Conservation (phyloP, 2,329 filamentous ascomycete genomes). For the Ustilaginoidea virens region DNA sequence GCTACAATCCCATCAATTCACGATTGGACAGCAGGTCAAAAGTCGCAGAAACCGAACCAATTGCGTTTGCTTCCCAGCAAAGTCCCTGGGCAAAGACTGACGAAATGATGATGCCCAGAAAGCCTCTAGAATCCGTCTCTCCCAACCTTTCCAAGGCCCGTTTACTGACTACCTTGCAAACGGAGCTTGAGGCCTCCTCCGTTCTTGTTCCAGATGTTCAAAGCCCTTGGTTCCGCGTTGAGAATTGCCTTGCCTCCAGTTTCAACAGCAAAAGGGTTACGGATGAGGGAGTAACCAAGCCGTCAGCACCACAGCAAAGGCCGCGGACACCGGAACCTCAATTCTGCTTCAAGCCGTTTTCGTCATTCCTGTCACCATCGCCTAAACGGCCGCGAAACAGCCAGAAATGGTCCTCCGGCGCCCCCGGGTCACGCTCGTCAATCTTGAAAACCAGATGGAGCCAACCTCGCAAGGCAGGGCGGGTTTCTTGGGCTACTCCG, state of each 20-base stretch:
- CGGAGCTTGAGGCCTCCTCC: neutral
- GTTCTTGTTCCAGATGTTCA: constrained; percentile 5
- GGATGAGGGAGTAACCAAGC: too few relatives aligned
- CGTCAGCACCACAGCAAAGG: neutral
- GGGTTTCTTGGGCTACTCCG: constrained; percentile 4
- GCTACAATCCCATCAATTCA: too few relatives aligned
- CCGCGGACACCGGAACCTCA: constrained; percentile 27
- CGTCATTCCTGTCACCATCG: constrained; percentile 35
- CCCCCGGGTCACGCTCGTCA: constrained; percentile 12
- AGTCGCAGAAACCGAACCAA: neutral
- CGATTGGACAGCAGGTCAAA: neutral
- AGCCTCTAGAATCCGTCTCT: neutral
- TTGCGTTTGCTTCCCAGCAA: constrained; percentile 5
- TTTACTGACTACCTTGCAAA: neutral
- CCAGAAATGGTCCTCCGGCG: neutral
- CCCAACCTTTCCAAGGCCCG: too few relatives aligned
- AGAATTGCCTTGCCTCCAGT: too few relatives aligned
- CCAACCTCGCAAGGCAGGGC: neutral
- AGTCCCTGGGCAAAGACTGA: constrained; percentile 6
- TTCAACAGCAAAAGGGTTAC: neutral
- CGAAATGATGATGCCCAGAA: constrained; percentile 1
- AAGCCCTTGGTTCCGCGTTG: constrained; percentile 13
- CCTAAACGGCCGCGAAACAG: constrained; percentile 17
- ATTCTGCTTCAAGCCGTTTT: constrained; percentile 34
- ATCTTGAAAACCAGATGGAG: constrained; percentile 16